Evolutionary conservation across 495 filamentous ascomycete species (phyloP).

Genomic region (Tirmania nivea): DNA sequence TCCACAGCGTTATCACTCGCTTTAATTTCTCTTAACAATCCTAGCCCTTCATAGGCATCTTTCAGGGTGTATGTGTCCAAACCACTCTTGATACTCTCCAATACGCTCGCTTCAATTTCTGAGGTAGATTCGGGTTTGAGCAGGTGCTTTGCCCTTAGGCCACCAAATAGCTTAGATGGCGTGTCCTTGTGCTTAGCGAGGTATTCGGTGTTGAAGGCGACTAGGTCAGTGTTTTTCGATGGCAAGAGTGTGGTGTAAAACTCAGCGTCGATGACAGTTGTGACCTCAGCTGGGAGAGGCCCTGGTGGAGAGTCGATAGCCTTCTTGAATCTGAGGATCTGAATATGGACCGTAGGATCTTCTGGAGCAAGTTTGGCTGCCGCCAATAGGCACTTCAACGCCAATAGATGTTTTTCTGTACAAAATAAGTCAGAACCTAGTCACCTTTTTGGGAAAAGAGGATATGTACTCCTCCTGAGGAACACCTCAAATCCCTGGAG

Average conservation of each 20-base stretch:
- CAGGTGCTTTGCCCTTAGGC: conserved; percentile 35
- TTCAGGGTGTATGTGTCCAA: conserved; percentile 32
- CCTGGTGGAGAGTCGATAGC: conserved; percentile 26
- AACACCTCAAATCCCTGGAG: conserved; percentile 76
- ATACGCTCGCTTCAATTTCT: conserved; percentile 37
- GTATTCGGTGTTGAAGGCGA: conserved; percentile 47
- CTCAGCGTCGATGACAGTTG: conserved; percentile 41
- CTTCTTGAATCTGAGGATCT: conserved; percentile 46
- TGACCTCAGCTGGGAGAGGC: conserved; percentile 36
- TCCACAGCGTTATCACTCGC: conserved; percentile 25
- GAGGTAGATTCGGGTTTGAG: conserved; percentile 34
- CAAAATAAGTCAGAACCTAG: conserved; percentile 15
- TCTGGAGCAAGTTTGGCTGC: conserved; percentile 44
- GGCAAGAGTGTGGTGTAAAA: conserved; percentile 32
- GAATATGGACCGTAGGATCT: conserved; percentile 57
- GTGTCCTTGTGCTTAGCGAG: conserved; percentile 39
- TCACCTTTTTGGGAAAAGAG: neutral
- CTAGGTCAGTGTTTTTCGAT: conserved; percentile 30
- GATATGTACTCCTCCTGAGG: conserved; percentile 45
- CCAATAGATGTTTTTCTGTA: conserved; percentile 60
- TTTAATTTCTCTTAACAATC: conserved; percentile 37
- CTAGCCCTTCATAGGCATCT: conserved; percentile 37
- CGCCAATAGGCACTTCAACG: conserved; percentile 63
- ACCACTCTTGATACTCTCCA: conserved; percentile 29
- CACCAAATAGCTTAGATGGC: conserved; percentile 31